These are phyloP conservation scores for Urtica urens DNA, from an alignment of 306 rosid genomes.

Conservation along the genomic window DNA sequence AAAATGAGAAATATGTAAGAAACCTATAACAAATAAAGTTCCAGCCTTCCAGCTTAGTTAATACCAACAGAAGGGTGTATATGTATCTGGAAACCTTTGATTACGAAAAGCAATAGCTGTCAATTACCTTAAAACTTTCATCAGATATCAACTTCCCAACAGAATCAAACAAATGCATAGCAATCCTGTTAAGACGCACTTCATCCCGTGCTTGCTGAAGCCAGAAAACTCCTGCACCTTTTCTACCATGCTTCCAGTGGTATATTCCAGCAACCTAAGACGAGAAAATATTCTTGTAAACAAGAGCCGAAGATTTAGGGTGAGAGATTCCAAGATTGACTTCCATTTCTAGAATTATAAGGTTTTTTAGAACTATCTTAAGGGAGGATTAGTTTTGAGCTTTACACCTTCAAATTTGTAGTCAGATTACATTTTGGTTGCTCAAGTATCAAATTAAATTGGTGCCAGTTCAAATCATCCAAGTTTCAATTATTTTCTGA, in stretches of 20 bases:
- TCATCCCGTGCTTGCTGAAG: constrained; percentile 84
- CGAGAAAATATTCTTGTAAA: constrained; percentile 8
- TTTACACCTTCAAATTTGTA: too few species aligned
- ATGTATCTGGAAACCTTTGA: neutral
- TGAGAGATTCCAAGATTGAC: too few species aligned
- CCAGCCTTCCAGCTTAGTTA: constrained; percentile 5
- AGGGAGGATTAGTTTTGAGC: too few species aligned
- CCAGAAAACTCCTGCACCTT: constrained; percentile 85
- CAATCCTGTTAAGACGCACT: constrained; percentile 69
- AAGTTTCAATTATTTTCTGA: too few species aligned
- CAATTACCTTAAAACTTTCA: constrained; percentile 74
- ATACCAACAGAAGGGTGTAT: neutral
- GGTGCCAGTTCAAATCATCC: too few species aligned
- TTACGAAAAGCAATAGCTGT: constrained; percentile 4
- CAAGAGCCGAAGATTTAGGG: neutral
- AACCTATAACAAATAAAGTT: constrained; percentile 6
- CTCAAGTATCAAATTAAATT: too few species aligned
- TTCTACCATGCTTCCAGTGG: constrained; percentile 93
- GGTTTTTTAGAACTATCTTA: too few species aligned
- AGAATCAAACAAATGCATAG: constrained; percentile 76
- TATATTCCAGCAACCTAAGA: constrained; percentile 74
- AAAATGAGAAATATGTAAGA: neutral
- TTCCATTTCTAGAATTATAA: too few species aligned
- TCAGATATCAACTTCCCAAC: constrained; percentile 90
- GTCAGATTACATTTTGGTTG: too few species aligned